A percentile compares a stretch with the other conserved stretches of the same genome.
phyloP scores from a whole-genome alignment of 148 eudicot species.

The Nepenthes mirabilis region DNA sequence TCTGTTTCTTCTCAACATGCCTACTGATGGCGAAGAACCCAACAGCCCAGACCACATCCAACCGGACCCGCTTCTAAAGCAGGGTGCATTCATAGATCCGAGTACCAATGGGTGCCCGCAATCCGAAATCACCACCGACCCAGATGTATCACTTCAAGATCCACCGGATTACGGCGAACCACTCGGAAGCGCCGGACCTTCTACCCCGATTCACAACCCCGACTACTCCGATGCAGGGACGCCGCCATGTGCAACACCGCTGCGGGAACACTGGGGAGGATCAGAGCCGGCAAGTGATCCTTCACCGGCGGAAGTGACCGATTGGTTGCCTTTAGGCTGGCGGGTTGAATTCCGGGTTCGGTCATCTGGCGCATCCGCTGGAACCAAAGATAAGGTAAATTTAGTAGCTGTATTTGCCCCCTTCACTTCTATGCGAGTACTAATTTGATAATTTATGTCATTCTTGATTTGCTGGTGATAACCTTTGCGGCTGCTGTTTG shows the following conservation, averaged over 20 bases:
- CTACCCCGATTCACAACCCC: conserved; percentile 2
- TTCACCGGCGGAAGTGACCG: conserved; percentile 10
- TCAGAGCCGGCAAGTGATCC: not conserved
- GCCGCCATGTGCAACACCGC: not conserved
- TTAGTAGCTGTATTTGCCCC: not conserved
- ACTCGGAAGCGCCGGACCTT: conserved; percentile 1
- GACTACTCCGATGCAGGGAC: not conserved
- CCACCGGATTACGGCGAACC: not conserved
- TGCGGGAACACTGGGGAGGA: not conserved
- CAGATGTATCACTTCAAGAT: conserved; percentile 1
- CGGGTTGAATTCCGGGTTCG: conserved; percentile 8
- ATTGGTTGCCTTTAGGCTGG: conserved; percentile 37
- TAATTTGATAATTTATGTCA: too few species aligned
- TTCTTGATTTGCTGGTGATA: too few species aligned
- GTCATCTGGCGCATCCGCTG: conserved; percentile 31
- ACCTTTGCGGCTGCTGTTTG: too few species aligned
- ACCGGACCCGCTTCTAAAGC: conserved; percentile 22
- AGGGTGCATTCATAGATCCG: conserved; percentile 24
- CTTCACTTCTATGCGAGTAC: too few species aligned
- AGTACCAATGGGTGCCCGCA: conserved; percentile 2
- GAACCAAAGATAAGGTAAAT: conserved; percentile 26
- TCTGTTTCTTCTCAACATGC: not conserved
- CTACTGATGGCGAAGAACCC: conserved; percentile 10
- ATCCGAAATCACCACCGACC: too few species aligned
- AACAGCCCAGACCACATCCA: not conserved